Percentiles rank a stretch among this genome's conserved stretches.
These are phyloP conservation scores for Lycium ferocissimum DNA, from an alignment of 257 asterid genomes.

Conservation along the genomic window DNA sequence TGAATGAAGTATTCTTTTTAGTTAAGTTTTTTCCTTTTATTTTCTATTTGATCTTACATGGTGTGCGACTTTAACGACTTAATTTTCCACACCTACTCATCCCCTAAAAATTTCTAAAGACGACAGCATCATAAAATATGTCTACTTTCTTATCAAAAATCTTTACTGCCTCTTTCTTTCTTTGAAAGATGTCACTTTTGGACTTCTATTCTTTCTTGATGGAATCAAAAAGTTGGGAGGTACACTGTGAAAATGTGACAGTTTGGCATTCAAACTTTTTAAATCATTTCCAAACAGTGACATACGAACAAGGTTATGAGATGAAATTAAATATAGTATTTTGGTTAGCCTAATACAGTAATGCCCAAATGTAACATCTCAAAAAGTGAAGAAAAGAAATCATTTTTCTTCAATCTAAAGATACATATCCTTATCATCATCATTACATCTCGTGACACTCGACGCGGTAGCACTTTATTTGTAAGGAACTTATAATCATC, in stretches of 20 bases:
- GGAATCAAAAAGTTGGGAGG: slow-evolving; percentile 48
- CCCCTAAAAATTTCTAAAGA: slow-evolving; percentile 29
- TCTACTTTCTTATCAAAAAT: slow-evolving; percentile 54
- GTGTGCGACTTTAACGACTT: slow-evolving; percentile 12
- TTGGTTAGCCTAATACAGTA: slow-evolving; percentile 15
- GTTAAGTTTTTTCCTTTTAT: not conserved
- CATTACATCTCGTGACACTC: slow-evolving; percentile 45
- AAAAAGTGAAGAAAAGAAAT: slow-evolving; percentile 44
- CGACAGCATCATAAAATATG: slow-evolving; percentile 59
- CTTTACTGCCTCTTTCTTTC: slow-evolving; percentile 42
- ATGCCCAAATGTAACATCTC: slow-evolving; percentile 39
- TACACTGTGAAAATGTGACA: slow-evolving; percentile 27
- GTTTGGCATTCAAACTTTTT: slow-evolving; percentile 44
- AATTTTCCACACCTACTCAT: slow-evolving; percentile 35
- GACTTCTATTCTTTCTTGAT: slow-evolving; percentile 37
- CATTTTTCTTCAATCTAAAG: slow-evolving; percentile 69
- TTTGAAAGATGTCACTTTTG: slow-evolving; percentile 44
- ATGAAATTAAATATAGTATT: slow-evolving; percentile 31
- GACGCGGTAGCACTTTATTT: slow-evolving; percentile 17
- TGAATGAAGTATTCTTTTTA: not conserved
- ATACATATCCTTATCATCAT: slow-evolving; percentile 43
- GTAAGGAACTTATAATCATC: slow-evolving; percentile 18
- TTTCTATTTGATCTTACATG: slow-evolving; percentile 1
- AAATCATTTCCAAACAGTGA: slow-evolving; percentile 36
- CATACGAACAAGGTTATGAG: slow-evolving; percentile 37